These are phyloP conservation scores for Lyophyllum decastes DNA, from an alignment of 768 basidiomycete genomes.

Conservation along the genomic window DNA sequence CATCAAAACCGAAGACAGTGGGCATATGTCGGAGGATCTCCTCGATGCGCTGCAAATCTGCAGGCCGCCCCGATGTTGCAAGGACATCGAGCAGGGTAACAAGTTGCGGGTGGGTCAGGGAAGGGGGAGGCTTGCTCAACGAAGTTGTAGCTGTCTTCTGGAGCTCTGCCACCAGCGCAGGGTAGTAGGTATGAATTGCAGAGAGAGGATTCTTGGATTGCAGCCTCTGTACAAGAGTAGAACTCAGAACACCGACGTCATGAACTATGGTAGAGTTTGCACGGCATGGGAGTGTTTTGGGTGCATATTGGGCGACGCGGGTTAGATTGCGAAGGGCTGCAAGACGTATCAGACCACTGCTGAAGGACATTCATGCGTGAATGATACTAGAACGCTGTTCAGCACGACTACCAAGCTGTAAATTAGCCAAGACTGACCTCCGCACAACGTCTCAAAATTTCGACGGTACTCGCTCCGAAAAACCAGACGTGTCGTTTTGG, in stretches of 20 bases:
- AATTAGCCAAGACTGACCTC: background rate
- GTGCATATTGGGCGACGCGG: slow-evolving; percentile 14
- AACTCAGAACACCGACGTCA: slow-evolving; percentile 10
- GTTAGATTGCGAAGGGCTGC: slow-evolving; percentile 25
- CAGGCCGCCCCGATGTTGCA: slow-evolving; percentile 49
- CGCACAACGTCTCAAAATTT: slow-evolving; percentile 16
- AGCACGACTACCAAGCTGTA: background rate
- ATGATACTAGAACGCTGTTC: slow-evolving; percentile 17
- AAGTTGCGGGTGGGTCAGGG: slow-evolving; percentile 33
- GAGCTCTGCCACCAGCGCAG: slow-evolving; percentile 23
- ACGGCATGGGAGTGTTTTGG: slow-evolving; percentile 17
- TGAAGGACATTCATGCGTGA: slow-evolving; percentile 68
- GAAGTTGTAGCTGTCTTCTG: slow-evolving; percentile 13
- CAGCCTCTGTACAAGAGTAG: slow-evolving; percentile 24
- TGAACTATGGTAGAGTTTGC: slow-evolving; percentile 11
- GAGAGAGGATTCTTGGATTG: slow-evolving; percentile 23
- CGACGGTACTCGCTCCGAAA: slow-evolving; percentile 13
- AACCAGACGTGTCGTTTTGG: slow-evolving; percentile 29
- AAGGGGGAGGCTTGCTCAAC: slow-evolving; percentile 22
- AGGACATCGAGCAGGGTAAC: slow-evolving; percentile 44
- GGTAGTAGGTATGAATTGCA: slow-evolving; percentile 39
- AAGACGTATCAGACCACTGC: slow-evolving; percentile 41
- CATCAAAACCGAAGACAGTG: slow-evolving; percentile 44
- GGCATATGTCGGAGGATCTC: slow-evolving; percentile 52
- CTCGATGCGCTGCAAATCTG: slow-evolving; percentile 56